Base-by-base conservation (phyloP, 1,284 basidiomycete genomes). In the Irpex sp. region DNA sequence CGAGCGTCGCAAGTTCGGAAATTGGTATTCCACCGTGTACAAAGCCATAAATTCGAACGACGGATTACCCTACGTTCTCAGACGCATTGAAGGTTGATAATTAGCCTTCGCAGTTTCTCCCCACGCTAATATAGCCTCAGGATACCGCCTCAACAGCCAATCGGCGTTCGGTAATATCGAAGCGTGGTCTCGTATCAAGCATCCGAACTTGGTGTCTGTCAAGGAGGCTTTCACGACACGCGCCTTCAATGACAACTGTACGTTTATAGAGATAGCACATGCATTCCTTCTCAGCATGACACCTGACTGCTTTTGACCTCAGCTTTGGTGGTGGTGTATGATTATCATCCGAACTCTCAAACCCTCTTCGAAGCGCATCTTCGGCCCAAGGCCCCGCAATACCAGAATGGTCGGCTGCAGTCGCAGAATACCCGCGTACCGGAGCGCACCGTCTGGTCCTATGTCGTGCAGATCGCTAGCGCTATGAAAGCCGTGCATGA, bases 211-310 rank as follows among this genome's bases (percentile, higher is more conserved):
- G 66, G 87, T 97, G 31, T 79, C 86, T 17, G 81, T 98, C 6
- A 85, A 87, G 55, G 97, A 99, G 75, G 97, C 97, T 0, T 99
- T 99, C 78, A 98, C 97, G 0, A 97, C 96, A 0, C 85, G 92
- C 50, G 88, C 93, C 0, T 99, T 99, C 76, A 88, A 89, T 64
- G 97, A 98, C 73, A 90, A 89, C 69, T 98, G 95, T 96, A 70
- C 64, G 89, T 81, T 13, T 57, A 57, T 58, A 37, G 37, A 53
- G 21, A 7, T 49, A 46, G 17, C 35, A 26, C 15, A 11, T 15
- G 19, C 31, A 37, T 19, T 58, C 39, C 19, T 36, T 7, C 7
- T 37, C 47, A 49, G 9, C 39, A 37, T 47, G 17, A 53, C 26
- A 35, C 56, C 54, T n/a, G 49, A 31, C 60, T 56, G 35, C 53